phyloP scores from a whole-genome alignment of 768 basidiomycete genomes.

The Roridomyces roridus region DNA sequence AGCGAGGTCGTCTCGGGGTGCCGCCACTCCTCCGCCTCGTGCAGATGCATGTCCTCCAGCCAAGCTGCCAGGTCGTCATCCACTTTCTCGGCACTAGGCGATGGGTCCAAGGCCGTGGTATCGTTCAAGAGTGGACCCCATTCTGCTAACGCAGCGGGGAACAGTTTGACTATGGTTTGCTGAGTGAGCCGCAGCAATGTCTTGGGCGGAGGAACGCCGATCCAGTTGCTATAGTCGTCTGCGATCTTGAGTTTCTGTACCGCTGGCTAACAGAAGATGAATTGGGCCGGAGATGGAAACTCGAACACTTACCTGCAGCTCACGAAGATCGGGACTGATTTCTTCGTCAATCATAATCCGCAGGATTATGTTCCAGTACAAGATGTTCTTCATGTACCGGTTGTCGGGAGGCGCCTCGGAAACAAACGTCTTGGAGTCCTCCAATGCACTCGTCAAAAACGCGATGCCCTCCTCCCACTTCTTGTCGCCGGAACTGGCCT shows the following conservation, averaged over 20 bases:
- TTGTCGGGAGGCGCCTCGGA: conserved; percentile 66
- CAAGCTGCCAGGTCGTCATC: conserved; percentile 66
- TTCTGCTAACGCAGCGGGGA: conserved; percentile 48
- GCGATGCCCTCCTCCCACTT: conserved; percentile 68
- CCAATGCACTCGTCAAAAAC: conserved; percentile 62
- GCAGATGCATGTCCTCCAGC: conserved; percentile 53
- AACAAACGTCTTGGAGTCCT: conserved; percentile 64
- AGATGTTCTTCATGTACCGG: conserved; percentile 61
- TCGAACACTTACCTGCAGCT: conserved; percentile 51
- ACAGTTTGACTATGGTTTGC: conserved; percentile 54
- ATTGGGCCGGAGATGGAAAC: no score
- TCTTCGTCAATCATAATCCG: conserved; percentile 59
- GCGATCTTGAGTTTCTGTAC: conserved; percentile 53
- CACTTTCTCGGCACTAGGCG: conserved; percentile 40
- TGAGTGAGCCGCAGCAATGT: conserved; percentile 61
- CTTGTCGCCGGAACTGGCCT: conserved; percentile 44
- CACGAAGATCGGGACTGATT: conserved; percentile 52
- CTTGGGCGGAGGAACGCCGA: conserved; percentile 52
- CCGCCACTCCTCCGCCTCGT: conserved; percentile 34
- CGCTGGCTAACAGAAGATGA: conserved; percentile 31
- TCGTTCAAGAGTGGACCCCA: conserved; percentile 52
- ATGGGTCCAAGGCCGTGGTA: conserved; percentile 36
- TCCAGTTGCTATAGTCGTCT: conserved; percentile 55
- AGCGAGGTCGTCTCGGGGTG: conserved; percentile 24
- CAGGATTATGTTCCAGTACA: conserved; percentile 65